Percentiles rank a stretch among this genome's conserved stretches.
Conservation (phyloP, 768 basidiomycete species). For the Naematelia encephala region DNA sequence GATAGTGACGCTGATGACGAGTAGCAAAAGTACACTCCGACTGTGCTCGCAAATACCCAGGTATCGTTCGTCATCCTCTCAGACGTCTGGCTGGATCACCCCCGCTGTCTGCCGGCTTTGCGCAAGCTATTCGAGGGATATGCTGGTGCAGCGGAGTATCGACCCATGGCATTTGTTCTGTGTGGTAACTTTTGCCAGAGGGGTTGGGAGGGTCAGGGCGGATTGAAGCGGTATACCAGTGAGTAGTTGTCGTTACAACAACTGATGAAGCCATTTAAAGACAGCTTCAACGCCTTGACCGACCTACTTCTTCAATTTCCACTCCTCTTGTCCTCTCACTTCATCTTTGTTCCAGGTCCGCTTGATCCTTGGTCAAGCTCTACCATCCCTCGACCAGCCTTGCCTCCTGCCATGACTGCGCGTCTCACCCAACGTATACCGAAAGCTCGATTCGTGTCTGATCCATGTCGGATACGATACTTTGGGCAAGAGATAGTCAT, state of each 20-base stretch:
- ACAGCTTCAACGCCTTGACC: conserved; percentile 71
- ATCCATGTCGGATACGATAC: conserved; percentile 92
- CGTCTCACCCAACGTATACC: conserved; percentile 71
- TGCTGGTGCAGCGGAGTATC: conserved; percentile 76
- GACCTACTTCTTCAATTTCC: conserved; percentile 81
- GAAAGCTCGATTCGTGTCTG: conserved; percentile 75
- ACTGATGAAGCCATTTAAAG: conserved; percentile 12
- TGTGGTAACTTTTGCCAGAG: conserved; percentile 93
- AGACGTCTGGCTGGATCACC: conserved; percentile 91
- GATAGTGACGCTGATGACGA: background rate
- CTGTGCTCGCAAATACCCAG: conserved; percentile 54
- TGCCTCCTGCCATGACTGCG: conserved; percentile 70
- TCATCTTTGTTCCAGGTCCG: conserved; percentile 92
- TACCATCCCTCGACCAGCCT: conserved; percentile 72
- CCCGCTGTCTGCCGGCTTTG: conserved; percentile 73
- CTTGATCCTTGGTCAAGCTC: conserved; percentile 76
- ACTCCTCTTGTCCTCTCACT: conserved; percentile 75
- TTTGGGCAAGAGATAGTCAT: conserved; percentile 94
- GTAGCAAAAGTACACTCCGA: conserved; percentile 49
- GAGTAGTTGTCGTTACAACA: conserved; percentile 12
- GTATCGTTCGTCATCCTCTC: conserved; percentile 89
- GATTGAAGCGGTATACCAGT: conserved; percentile 81
- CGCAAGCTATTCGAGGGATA: conserved; percentile 73
- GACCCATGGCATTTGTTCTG: conserved; percentile 82
- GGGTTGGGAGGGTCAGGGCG: conserved; percentile 73